Percentiles rank a stretch among this genome's conserved stretches.
These are phyloP conservation scores for Lactifluus pinguis DNA, from an alignment of 768 basidiomycete genomes.

Conservation along the genomic window DNA sequence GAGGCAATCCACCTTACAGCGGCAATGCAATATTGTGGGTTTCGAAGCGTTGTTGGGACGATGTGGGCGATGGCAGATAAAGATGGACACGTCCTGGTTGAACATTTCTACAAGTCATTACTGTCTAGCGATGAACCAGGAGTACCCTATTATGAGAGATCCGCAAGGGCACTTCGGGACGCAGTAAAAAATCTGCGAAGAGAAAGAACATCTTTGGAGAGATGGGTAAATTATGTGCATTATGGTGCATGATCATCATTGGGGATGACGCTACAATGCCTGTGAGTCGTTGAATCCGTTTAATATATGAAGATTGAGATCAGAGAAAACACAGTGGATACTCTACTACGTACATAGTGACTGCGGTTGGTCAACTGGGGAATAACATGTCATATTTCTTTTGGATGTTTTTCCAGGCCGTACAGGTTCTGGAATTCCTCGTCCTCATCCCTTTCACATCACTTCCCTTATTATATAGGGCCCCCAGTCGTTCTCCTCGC, in stretches of 20 bases:
- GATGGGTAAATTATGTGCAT: conserved; percentile 6
- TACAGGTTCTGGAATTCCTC: too few species aligned
- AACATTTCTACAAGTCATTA: not conserved
- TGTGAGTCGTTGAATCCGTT: not conserved
- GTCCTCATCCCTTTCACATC: too few species aligned
- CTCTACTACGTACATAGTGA: too few species aligned
- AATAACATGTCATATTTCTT: too few species aligned
- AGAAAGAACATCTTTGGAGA: not conserved
- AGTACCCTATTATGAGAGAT: not conserved
- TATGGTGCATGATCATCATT: not conserved
- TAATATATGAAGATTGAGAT: too few species aligned
- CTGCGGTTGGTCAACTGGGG: too few species aligned
- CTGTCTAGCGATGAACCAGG: not conserved
- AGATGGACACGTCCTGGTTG: conserved; percentile 1
- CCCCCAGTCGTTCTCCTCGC: too few species aligned
- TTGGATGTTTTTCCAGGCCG: too few species aligned
- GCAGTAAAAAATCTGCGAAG: not conserved
- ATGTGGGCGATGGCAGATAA: conserved; percentile 12
- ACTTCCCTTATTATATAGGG: too few species aligned
- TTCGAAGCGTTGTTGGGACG: conserved; percentile 13
- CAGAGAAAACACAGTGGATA: too few species aligned
- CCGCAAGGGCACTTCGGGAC: not conserved
- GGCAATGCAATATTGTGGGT: conserved; percentile 14
- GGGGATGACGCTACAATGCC: too few species aligned
- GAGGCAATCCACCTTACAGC: conserved; percentile 13